A percentile compares a stretch with the other conserved stretches of the same genome.
phyloP scores from a whole-genome alignment of 352 stramenopile species.

The Saprolegnia diclina region DNA sequence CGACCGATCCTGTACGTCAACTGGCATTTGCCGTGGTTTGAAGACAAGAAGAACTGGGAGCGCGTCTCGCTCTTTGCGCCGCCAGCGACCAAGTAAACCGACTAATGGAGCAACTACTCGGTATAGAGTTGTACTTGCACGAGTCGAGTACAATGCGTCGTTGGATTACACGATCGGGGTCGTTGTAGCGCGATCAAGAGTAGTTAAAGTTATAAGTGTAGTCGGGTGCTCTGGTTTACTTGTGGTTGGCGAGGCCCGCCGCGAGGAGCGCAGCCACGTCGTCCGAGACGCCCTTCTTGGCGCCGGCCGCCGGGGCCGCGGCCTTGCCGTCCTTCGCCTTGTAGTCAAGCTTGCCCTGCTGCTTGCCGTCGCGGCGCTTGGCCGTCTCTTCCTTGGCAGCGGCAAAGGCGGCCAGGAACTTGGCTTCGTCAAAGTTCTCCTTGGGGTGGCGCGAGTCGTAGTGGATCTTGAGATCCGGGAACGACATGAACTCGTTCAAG shows the following conservation, averaged over 20 bases:
- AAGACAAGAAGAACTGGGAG: constrained; percentile 28
- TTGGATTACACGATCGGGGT: too few relatives aligned
- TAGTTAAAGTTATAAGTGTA: background rate
- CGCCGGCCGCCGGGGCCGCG: too few relatives aligned
- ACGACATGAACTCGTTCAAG: constrained; percentile 18
- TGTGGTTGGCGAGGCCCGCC: background rate
- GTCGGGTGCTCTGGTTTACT: background rate
- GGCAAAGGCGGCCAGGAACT: constrained; percentile 4
- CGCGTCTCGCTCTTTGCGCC: constrained; percentile 4
- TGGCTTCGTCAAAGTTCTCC: constrained; percentile 13
- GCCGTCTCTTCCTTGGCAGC: constrained; percentile 21
- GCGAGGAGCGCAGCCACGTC: constrained; percentile 15
- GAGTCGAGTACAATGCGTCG: too few relatives aligned
- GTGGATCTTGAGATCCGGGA: constrained; percentile 20
- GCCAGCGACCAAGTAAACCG: background rate
- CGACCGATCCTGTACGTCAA: constrained; percentile 25
- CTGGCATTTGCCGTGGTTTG: constrained; percentile 23
- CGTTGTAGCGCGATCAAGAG: too few relatives aligned
- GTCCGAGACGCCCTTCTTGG: background rate
- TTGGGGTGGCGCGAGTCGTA: constrained; percentile 17
- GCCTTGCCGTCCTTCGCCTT: constrained; percentile 15
- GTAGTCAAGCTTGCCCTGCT: constrained; percentile 25
- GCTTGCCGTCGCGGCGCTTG: constrained; percentile 17
- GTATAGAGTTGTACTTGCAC: background rate
- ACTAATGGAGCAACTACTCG: background rate